A percentile compares a stretch with the other conserved stretches of the same genome.
These are phyloP conservation scores for Lentinula guzmanii DNA, from an alignment of 768 basidiomycete genomes.

Conservation along the genomic window DNA sequence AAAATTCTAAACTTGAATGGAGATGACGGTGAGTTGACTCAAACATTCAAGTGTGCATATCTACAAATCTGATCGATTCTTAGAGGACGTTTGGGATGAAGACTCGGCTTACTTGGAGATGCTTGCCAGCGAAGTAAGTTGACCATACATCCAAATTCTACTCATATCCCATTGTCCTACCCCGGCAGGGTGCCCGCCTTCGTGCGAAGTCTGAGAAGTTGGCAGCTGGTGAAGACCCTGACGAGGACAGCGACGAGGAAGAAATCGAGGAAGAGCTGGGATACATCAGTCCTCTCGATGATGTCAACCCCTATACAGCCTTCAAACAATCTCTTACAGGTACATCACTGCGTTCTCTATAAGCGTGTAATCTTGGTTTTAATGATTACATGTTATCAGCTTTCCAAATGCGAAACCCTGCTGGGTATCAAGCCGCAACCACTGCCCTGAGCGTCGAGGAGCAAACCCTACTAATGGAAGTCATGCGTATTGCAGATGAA, in stretches of 20 bases:
- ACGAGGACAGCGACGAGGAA: constrained; percentile 47
- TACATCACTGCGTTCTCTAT: constrained; percentile 27
- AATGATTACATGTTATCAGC: constrained; percentile 29
- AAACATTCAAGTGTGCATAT: background rate
- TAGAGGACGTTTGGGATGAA: constrained; percentile 88
- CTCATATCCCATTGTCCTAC: background rate
- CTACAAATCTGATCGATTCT: background rate
- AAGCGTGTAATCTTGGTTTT: constrained; percentile 2
- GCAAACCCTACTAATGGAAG: constrained; percentile 79
- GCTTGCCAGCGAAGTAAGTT: constrained; percentile 71
- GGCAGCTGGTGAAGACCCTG: constrained; percentile 32
- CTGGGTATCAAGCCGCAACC: constrained; percentile 67
- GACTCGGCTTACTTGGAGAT: constrained; percentile 85
- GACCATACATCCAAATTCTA: background rate
- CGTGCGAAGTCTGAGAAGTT: constrained; percentile 52
- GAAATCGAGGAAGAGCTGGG: constrained; percentile 79
- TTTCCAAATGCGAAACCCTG: constrained; percentile 69
- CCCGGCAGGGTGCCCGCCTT: constrained; percentile 60
- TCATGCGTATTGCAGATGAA: constrained; percentile 68
- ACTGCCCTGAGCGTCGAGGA: constrained; percentile 68
- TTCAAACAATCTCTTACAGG: constrained; percentile 79
- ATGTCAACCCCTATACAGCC: constrained; percentile 66
- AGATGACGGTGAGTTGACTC: constrained; percentile 44
- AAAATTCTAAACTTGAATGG: constrained; percentile 57
- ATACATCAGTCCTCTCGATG: constrained; percentile 80